Base-by-base conservation (phyloP, 257 asterid genomes). In the Nicotiana paniculata region DNA sequence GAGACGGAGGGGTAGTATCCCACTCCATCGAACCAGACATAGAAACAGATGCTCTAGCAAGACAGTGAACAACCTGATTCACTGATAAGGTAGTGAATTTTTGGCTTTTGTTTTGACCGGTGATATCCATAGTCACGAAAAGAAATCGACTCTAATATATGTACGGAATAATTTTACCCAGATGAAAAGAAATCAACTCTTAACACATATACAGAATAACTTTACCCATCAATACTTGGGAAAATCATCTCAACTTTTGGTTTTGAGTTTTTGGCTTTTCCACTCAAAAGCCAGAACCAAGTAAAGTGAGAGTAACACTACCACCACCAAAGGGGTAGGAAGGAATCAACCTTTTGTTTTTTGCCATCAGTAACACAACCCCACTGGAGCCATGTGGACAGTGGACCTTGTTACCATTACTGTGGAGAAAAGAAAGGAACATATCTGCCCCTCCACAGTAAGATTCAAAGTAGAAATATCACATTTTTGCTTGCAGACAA, bases 401-500 rank as follows among this genome's bases (percentile, higher is more conserved):
- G 76, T 59, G 76, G 84, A 82, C 33, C 74, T 39, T 17, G 37
- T 54, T 68, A 51, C 64, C 77, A 21, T 72, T 37, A 37, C 30
- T 35, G 37, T 35, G 54, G 57, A 70, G 62, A 82, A 46, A 6
- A 53, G 59, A 39, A 58, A 62, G 37, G 21, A 82, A 82, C 61
- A 61, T 69, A 17, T 59, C 24, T 74, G 77, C 59, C 83, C 61
- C 37, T 51, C 35, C 51, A 65, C 59, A 55, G 59, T 76, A n/a
- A 28, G 61, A 28, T 61, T 48, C 48, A 70, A 39, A 77, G 66
- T 72, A 72, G 61, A 68, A 80, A 80, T 28, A 62, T 16, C n/a
- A 74, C 33, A 58, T 6, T 79, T 51, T 74, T 72, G 80, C 82
- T 66, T 43, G 7, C 57, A 53, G 84, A 82, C 82, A 72, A 85